Evolutionary conservation across 2,329 filamentous ascomycete species (phyloP).

Genomic region (Epichloe typhina): DNA sequence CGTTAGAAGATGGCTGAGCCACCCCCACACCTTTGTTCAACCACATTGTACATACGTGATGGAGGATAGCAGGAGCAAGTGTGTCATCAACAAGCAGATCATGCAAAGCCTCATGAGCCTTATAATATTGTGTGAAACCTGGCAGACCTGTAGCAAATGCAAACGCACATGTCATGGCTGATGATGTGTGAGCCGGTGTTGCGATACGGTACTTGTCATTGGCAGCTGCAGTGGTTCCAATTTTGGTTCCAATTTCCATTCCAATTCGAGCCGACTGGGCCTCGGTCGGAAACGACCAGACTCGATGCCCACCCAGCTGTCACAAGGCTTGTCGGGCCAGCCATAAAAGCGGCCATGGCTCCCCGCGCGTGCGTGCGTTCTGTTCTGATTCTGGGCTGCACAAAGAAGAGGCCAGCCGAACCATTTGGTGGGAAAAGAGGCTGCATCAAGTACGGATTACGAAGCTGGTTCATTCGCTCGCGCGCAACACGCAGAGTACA

Average conservation of each 20-base stretch:
- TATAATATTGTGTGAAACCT: too few species aligned
- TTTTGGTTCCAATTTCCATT: not conserved
- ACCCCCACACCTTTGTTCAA: too few species aligned
- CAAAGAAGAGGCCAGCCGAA: too few species aligned
- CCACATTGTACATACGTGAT: too few species aligned
- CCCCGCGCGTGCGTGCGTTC: not conserved
- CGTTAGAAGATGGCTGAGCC: too few species aligned
- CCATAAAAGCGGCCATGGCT: conserved; percentile 3
- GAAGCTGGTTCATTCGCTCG: not conserved
- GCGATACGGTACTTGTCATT: not conserved
- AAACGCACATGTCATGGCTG: too few species aligned
- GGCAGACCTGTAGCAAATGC: too few species aligned
- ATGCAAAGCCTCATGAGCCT: too few species aligned
- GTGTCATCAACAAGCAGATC: not conserved
- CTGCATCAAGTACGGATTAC: not conserved
- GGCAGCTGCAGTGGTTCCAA: not conserved
- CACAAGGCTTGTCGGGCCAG: too few species aligned
- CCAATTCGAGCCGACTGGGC: conserved; percentile 6
- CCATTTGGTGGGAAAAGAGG: not conserved
- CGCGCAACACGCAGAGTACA: too few species aligned
- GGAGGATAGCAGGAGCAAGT: too few species aligned
- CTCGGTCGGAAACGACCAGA: conserved; percentile 3
- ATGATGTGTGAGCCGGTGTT: too few species aligned
- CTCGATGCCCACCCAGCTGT: not conserved
- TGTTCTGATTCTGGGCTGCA: not conserved